Base-by-base conservation (phyloP, 768 basidiomycete species). In the Trametes gibbosa region DNA sequence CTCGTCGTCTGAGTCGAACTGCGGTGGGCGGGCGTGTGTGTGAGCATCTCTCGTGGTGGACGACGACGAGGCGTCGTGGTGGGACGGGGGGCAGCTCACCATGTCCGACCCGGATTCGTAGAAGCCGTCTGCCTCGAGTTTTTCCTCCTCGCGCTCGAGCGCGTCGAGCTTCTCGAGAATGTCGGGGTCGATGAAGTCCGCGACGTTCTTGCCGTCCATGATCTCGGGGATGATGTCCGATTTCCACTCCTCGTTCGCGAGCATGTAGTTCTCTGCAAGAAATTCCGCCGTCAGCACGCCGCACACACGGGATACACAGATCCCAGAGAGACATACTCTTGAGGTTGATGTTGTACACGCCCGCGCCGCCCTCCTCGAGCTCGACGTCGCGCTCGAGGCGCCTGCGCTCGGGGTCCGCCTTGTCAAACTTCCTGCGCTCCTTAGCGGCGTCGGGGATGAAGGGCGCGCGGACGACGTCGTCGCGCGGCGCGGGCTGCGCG, bases 131-230 rank as follows among this genome's bases (percentile, higher is more conserved):
- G 86, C 88, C 71, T 93, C 80, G n/a, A 99, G 82, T 65, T 83
- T 84, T 73, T 96, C 96, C 73, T 99, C 97, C 71, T 98, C 97
- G 17, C 92, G 85, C 74, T 99, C 96, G 57, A 99, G 85, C 13
- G 94, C 96, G 69, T 98, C 96, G 47, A 99, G 86, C 75, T 95
- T 96, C 74, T 95, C 95, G 19, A 85, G 87, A 61, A 99, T 98
- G 69, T 99, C 97, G 21, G 94, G 90, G 73, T 98, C 96, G 73
- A 98, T 91, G 62, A 99, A 99, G 79, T 99, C 97, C 23, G 95
- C 96, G 52, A 98, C 76, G 76, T 99, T 99, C 83, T 98, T 98
- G 76, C 97, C 97, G 65, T 98, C 86, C 87, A 93, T 86, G 69
- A 99, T 92, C 73, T 99, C 97, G n/a, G 97, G 97, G n/a, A 98